phyloP scores from a whole-genome alignment of 2,329 filamentous ascomycete species.

The Xylariaceae sp. region DNA sequence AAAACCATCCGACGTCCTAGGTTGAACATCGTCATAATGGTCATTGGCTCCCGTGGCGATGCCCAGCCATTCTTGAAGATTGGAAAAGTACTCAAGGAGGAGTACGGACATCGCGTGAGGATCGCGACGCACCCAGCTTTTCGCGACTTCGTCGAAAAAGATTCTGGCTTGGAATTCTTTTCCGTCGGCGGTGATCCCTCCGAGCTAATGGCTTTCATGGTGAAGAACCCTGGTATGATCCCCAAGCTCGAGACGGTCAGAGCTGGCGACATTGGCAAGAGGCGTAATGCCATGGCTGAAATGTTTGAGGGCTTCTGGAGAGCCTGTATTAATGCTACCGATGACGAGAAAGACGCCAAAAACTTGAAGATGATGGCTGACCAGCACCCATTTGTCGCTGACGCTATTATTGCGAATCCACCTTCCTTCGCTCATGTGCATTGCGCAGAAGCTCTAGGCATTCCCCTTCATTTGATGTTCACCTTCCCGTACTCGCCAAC shows the following conservation, averaged over 20 bases:
- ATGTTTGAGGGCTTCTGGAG: conserved; percentile 85
- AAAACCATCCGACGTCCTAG: conserved; percentile 36
- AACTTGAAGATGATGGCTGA: conserved; percentile 63
- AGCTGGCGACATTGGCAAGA: conserved; percentile 65
- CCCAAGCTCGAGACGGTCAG: conserved; percentile 69
- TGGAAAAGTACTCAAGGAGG: conserved; percentile 65
- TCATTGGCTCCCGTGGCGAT: conserved; percentile 76
- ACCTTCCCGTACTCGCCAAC: conserved; percentile 80
- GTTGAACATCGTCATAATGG: conserved; percentile 78
- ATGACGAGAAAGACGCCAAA: conserved; percentile 58
- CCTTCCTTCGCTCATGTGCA: conserved; percentile 75
- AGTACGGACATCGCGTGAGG: conserved; percentile 69
- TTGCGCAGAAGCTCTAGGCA: conserved; percentile 72
- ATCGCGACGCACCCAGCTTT: conserved; percentile 78
- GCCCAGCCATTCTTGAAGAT: conserved; percentile 77
- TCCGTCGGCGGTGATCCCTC: conserved; percentile 74
- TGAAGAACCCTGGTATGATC: conserved; percentile 76
- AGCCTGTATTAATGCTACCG: conserved; percentile 69
- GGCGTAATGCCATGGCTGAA: conserved; percentile 67
- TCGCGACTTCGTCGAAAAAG: conserved; percentile 68
- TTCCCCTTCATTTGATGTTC: conserved; percentile 83
- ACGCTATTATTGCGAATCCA: conserved; percentile 83
- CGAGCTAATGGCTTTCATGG: conserved; percentile 85
- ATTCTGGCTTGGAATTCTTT: conserved; percentile 74
- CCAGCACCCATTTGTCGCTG: conserved; percentile 60